Evolutionary conservation across 2,329 filamentous ascomycete genomes (phyloP), one percentile per base, ranked within the genome.

Genomic region (Macroventuria anomochaeta): DNA sequence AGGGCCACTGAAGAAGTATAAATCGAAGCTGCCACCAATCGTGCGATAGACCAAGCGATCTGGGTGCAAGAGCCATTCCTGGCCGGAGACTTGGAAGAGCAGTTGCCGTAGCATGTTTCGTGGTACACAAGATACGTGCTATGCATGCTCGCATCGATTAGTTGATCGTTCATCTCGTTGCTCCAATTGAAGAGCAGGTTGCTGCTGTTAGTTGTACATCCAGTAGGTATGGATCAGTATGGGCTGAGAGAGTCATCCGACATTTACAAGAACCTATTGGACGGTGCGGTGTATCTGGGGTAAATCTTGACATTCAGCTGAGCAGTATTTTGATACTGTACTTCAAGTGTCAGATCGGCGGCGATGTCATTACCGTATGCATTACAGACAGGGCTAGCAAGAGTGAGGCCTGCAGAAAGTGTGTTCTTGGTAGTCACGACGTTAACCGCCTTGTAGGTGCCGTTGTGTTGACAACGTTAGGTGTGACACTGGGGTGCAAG

Each of bases 1-100:
- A n/a, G n/a, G 88, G 0, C 90, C 90, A 13, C 86, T 81, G 64
- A 88, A 87, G 73, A 93, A 89, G 70, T 90, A 91, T 18, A 93
- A 78, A 69, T 93, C 89, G 44, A 93, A 83, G 40, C 81, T 86
- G 18, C 90, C 90, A 43, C 90, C 90, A 0, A 93, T 74, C 0
- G 86, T 81, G 58, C 88, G 81, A 85, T 87, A 91, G 0, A 86
- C 89, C 53, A 91, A 80, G 53, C 83, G 85, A 1, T 81, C 77
- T 0, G 85, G 77, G 6, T 79, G 77, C 53, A 91, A 78, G 2
- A 91, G 72, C n/a, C 90, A 77, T 60, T 93, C 89, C 70, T 90
- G 87, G 1, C 84, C 86, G 67, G 73, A 90, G 89, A 0, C 87
- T 87, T 3, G 78, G 76, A n/a, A n/a, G n/a, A n/a, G n/a, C n/a